phyloP scores from a whole-genome alignment of 1,284 basidiomycete genomes.

The Naganishia albida region DNA sequence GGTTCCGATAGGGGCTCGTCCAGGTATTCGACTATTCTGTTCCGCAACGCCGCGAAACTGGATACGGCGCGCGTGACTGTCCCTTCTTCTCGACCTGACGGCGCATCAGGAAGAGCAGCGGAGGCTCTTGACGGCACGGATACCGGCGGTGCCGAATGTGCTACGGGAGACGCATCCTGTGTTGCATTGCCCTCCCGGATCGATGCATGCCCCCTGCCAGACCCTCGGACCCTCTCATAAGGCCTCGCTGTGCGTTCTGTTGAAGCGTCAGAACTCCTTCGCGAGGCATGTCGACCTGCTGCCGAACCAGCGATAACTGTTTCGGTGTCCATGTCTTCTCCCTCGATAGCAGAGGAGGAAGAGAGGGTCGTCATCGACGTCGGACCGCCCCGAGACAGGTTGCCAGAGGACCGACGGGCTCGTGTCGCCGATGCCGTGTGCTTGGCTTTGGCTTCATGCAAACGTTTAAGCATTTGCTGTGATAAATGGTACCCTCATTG shows the following conservation, averaged over 20 bases:
- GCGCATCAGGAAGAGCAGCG: neutral
- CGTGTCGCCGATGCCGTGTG: slow-evolving; percentile 18
- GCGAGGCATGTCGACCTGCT: neutral
- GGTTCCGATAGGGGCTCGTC: slow-evolving; percentile 25
- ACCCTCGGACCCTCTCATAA: neutral
- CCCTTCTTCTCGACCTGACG: neutral
- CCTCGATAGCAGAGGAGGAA: slow-evolving; percentile 8
- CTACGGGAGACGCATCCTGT: neutral
- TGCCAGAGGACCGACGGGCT: slow-evolving; percentile 11
- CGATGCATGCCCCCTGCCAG: neutral
- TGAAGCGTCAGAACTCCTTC: slow-evolving; percentile 14
- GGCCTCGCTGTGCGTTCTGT: slow-evolving; percentile 25
- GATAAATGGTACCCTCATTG: neutral
- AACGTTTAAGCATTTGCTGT: slow-evolving; percentile 26
- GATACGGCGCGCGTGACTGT: slow-evolving; percentile 5
- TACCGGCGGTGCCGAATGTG: too few relatives aligned
- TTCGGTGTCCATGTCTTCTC: slow-evolving; percentile 16
- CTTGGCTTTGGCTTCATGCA: slow-evolving; percentile 22
- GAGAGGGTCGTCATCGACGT: slow-evolving; percentile 18
- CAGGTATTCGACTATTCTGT: slow-evolving; percentile 18
- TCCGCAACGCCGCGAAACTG: slow-evolving; percentile 16
- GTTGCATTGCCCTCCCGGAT: neutral
- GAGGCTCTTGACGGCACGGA: too few relatives aligned
- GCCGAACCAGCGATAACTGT: slow-evolving; percentile 17
- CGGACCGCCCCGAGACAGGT: neutral